Evolutionary conservation across 1,284 basidiomycete genomes (phyloP), one percentile per base, ranked within the genome.

Genomic region (Moesziomyces sp.): DNA sequence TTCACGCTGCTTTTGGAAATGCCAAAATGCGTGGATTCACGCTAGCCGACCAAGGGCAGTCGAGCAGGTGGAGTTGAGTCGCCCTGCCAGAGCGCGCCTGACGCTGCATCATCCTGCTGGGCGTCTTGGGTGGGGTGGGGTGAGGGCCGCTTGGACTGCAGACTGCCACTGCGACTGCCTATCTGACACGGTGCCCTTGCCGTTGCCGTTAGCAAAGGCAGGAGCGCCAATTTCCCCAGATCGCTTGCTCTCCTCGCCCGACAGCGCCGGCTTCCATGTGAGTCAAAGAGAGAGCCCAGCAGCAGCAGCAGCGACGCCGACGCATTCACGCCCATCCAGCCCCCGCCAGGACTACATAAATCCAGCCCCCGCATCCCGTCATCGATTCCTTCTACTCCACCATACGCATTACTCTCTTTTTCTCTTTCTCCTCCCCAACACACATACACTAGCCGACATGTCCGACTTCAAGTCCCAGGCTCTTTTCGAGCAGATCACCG

Each of bases 401-500:
- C 52, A 69, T 11, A 30, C 30, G 30, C 30, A 38, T 24, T 19
- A 21, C 35, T 46, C 14, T 6, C n/a, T 16, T 14, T 44, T n/a
- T 34, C n/a, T 18, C 28, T 11, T 38, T 51, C 28, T 21, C 46
- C 44, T 11, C 44, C 47, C 42, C 40, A 24, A 38, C 40, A 55
- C 14, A 30, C 43, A 44, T 13, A 46, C 19, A 49, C 53, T 24
- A 69, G 42, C 46, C 58, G 78, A 24, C 53, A 83, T 83, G 81
- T 62, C 71, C 46, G 79, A 82, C 46, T 81, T 81, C 77, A 83
- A 82, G 76, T 75, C 79, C 45, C 60, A 77, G 71, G 61, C 69
- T 55, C 76, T 80, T 48, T 82, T 83, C 78, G 55, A 83, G 67
- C 86, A 85, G 49, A 89, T 97, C 79, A 86, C 87, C 46, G 70